phyloP scores from a whole-genome alignment of 805 yeast genomes.

The Pichia californica region DNA sequence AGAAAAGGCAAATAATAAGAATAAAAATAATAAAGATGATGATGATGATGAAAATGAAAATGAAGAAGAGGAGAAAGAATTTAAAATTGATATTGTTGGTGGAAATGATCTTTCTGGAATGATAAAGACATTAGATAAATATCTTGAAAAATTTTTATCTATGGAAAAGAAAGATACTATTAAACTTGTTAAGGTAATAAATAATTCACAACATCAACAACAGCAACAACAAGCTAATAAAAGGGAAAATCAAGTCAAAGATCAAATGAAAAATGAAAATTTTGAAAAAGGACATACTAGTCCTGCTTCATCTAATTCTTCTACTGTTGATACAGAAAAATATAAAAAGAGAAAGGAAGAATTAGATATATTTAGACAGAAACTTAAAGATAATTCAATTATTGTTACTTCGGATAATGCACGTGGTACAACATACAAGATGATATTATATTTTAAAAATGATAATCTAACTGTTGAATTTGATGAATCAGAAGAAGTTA shows the following conservation, averaged over 20 bases:
- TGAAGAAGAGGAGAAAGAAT: constrained; percentile 9
- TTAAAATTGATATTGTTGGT: constrained; percentile 30
- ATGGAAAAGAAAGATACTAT: constrained; percentile 55
- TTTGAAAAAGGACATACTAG: no score
- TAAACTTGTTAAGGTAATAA: constrained; percentile 43
- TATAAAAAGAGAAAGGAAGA: constrained; percentile 18
- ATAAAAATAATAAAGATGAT: constrained; percentile 12
- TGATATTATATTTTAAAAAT: constrained; percentile 21
- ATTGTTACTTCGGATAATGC: constrained; percentile 25
- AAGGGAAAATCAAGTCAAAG: constrained; percentile 4
- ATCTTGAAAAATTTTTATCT: constrained; percentile 52
- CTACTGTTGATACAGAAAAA: constrained; percentile 8
- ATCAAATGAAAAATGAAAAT: constrained; percentile 4
- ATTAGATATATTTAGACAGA: constrained; percentile 22
- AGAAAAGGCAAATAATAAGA: constrained; percentile 1
- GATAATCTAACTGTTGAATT: constrained; percentile 27
- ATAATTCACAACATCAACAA: constrained; percentile 7
- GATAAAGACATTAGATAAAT: constrained; percentile 47
- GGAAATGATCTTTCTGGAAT: constrained; percentile 50
- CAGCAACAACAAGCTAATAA: constrained; percentile 1
- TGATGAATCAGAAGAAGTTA: constrained; percentile 24
- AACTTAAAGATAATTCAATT: constrained; percentile 19
- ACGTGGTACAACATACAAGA: constrained; percentile 25
- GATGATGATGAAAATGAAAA: constrained; percentile 12
- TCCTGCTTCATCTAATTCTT: no score